phyloP scores from a whole-genome alignment of 78 protist genomes.

The Anaeramoeba flamelloides region DNA sequence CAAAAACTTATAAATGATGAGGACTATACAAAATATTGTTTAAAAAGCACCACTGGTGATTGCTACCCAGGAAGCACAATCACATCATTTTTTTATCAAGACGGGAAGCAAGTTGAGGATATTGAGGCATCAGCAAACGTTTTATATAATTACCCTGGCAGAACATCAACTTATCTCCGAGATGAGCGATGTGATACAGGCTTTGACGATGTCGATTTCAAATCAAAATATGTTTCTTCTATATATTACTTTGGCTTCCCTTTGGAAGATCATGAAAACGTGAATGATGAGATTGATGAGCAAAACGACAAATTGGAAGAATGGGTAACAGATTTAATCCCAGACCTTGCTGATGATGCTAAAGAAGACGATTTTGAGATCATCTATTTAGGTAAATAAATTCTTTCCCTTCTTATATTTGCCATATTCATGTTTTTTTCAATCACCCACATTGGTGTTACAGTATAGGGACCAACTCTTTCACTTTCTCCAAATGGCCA shows the following conservation, averaged over 20 bases:
- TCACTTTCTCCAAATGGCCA: no score
- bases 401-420: no score
- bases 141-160: no score
- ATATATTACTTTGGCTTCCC: not conserved
- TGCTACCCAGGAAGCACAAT: not conserved
- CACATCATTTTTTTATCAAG: not conserved
- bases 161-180: no score
- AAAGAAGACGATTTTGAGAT: not conserved
- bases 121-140: not conserved
- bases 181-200: no score
- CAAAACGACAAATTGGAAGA: not conserved
- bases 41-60: not conserved
- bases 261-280: not conserved
- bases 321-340: not conserved
- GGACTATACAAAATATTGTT: not conserved
- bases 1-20: not conserved
- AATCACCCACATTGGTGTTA: no score
- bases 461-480: no score
- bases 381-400: conserved; percentile 1
- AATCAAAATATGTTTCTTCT: not conserved
- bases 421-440: no score
- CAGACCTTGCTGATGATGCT: not conserved
- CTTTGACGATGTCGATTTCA: not conserved
- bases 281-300: not conserved
- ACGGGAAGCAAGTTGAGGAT: not conserved